phyloP scores from a whole-genome alignment of 768 basidiomycete species.

The Thelephora aurantiotincta region DNA sequence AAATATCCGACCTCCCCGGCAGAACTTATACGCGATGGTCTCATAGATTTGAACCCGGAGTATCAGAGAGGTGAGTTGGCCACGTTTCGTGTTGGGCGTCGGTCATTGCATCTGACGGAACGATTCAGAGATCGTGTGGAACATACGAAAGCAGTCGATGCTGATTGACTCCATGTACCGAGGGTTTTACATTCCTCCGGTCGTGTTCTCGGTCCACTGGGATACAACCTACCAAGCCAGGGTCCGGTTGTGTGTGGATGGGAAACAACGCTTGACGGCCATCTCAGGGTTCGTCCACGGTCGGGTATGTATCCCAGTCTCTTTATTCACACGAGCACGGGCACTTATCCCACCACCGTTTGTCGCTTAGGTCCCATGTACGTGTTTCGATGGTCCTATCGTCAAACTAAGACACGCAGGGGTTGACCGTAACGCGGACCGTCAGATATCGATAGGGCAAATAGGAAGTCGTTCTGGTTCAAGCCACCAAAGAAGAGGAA shows the following conservation, averaged over 20 bases:
- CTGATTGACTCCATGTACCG: slow-evolving; percentile 37
- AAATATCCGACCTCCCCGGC: background rate
- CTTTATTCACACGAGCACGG: background rate
- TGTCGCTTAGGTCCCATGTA: slow-evolving; percentile 37
- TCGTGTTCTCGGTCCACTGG: slow-evolving; percentile 29
- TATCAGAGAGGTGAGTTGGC: slow-evolving; percentile 54
- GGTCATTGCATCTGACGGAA: background rate
- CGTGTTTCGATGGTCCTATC: slow-evolving; percentile 10
- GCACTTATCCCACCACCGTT: background rate
- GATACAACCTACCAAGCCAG: slow-evolving; percentile 25
- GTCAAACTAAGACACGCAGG: no score
- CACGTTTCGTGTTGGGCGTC: no score
- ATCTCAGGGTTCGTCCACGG: slow-evolving; percentile 36
- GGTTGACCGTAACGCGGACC: background rate
- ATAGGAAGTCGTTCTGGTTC: slow-evolving; percentile 52
- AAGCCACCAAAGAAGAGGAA: slow-evolving; percentile 29
- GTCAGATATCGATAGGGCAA: slow-evolving; percentile 39
- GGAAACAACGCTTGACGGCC: slow-evolving; percentile 37
- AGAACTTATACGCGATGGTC: slow-evolving; percentile 57
- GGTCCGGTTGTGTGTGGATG: slow-evolving; percentile 33
- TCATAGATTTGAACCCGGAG: slow-evolving; percentile 53
- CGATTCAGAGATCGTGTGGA: slow-evolving; percentile 66
- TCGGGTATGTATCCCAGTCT: slow-evolving; percentile 12
- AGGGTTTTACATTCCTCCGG: slow-evolving; percentile 39
- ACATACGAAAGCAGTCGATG: slow-evolving; percentile 45